Conservation (phyloP, 495 filamentous ascomycete species). For the Chaetomidium leptoderma region DNA sequence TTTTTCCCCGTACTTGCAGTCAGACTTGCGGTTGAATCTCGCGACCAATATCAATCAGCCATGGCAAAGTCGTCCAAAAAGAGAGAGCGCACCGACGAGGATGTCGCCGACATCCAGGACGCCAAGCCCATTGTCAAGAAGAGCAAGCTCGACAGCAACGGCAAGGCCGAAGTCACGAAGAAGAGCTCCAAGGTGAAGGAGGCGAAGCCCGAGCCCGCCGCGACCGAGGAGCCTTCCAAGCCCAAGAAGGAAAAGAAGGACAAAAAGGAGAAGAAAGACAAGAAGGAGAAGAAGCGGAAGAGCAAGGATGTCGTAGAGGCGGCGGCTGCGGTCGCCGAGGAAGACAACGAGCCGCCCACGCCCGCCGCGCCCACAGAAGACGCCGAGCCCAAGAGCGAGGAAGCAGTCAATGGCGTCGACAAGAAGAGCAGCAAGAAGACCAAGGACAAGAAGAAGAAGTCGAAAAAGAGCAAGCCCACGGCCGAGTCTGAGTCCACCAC, state of each 20-base stretch:
- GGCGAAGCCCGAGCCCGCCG: slow-evolving; percentile 37
- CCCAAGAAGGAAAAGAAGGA: slow-evolving; percentile 40
- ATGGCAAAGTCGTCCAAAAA: slow-evolving; percentile 35
- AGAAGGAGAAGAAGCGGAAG: slow-evolving; percentile 40
- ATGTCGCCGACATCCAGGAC: slow-evolving; percentile 22
- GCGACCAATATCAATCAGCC: neutral
- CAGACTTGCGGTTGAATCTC: neutral
- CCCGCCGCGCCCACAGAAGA: neutral
- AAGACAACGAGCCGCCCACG: neutral
- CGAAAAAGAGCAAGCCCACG: slow-evolving; percentile 16
- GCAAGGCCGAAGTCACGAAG: slow-evolving; percentile 39
- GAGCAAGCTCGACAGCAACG: slow-evolving; percentile 33
- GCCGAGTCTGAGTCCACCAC: no score
- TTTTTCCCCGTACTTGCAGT: neutral
- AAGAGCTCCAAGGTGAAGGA: slow-evolving; percentile 37
- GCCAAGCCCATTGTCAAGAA: slow-evolving; percentile 31
- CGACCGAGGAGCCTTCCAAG: slow-evolving; percentile 27
- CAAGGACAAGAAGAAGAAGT: slow-evolving; percentile 22
- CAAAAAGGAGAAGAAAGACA: slow-evolving; percentile 44
- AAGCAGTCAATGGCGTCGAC: slow-evolving; percentile 17
- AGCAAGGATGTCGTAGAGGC: slow-evolving; percentile 17
- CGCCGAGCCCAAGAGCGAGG: neutral
- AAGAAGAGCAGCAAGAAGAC: slow-evolving; percentile 31
- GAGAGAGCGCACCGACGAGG: slow-evolving; percentile 33
- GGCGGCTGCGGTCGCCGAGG: slow-evolving; percentile 12